These are phyloP conservation scores for Paramecium caudatum DNA, from an alignment of 73 alveolate species.

Conservation along the genomic window DNA sequence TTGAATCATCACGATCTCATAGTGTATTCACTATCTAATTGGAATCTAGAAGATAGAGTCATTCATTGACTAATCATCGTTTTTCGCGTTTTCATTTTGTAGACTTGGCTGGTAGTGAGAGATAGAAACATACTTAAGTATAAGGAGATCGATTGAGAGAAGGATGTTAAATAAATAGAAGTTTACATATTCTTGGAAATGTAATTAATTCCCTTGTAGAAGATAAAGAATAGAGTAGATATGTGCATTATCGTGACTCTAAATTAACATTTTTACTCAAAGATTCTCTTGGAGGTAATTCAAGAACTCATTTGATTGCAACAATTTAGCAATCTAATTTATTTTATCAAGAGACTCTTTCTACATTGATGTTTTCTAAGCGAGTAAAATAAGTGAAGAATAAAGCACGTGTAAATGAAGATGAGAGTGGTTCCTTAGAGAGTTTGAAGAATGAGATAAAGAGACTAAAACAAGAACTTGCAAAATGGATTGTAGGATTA, in stretches of 20 bases:
- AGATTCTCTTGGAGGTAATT: conserved; percentile 81
- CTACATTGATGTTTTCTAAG: conserved; percentile 81
- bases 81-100: conserved; percentile 96
- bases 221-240: conserved; percentile 58
- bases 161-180: conserved; percentile 96
- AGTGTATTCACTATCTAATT: conserved; percentile 94
- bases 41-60: conserved; percentile 78
- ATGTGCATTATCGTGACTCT: conserved; percentile 86
- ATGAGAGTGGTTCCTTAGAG: conserved; percentile 75
- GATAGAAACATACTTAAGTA: conserved; percentile 94
- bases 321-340: conserved; percentile 80
- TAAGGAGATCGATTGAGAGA: conserved; percentile 92
- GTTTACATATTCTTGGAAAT: conserved; percentile 94
- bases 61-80: conserved; percentile 80
- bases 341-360: conserved; percentile 82
- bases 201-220: conserved; percentile 82
- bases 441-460: conserved; percentile 75
- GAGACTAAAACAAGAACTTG: conserved; percentile 72
- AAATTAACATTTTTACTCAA: conserved; percentile 84
- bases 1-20: conserved; percentile 95
- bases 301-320: conserved; percentile 85
- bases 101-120: conserved; percentile 99
- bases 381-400: conserved; percentile 81
- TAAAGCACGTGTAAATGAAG: conserved; percentile 79
- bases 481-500: conserved; percentile 37